Percentiles rank a stretch among this genome's conserved stretches.
Evolutionary conservation across 805 yeast genomes (phyloP).

Genomic region (Metschnikowia corniflorae): DNA sequence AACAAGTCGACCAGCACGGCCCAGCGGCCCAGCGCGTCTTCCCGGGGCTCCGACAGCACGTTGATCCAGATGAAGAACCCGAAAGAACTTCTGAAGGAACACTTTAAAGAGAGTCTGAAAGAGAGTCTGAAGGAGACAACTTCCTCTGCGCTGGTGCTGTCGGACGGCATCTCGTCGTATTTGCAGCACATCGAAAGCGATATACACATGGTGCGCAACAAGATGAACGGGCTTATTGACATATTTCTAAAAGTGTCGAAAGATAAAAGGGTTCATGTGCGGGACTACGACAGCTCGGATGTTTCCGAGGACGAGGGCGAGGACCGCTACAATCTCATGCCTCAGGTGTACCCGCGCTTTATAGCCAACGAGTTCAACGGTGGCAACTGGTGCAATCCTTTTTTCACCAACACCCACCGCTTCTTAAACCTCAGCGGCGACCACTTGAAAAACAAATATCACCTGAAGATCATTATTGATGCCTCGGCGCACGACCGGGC

Average conservation of each 20-base stretch:
- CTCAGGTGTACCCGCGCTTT: constrained; percentile 69
- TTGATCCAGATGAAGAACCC: neutral
- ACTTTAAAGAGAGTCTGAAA: neutral
- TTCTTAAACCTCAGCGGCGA: constrained; percentile 42
- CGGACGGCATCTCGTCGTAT: constrained; percentile 23
- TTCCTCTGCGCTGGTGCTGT: constrained; percentile 7
- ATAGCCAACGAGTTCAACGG: constrained; percentile 65
- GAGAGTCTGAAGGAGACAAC: no score
- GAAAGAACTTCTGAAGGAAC: neutral
- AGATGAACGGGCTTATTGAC: constrained; percentile 27
- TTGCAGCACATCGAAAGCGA: constrained; percentile 39
- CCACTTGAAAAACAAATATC: constrained; percentile 38
- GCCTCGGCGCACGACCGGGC: constrained; percentile 43
- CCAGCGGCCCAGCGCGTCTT: constrained; percentile 7
- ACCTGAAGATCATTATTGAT: constrained; percentile 48
- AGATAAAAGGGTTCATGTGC: constrained; percentile 27
- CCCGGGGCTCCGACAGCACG: constrained; percentile 14
- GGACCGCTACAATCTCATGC: constrained; percentile 41
- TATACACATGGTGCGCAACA: constrained; percentile 32
- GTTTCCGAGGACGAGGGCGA: constrained; percentile 33
- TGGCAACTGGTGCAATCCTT: constrained; percentile 77
- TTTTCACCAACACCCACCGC: constrained; percentile 40
- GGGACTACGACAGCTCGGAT: constrained; percentile 40
- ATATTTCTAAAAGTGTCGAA: constrained; percentile 31
- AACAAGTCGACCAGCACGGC: constrained; percentile 19